These are phyloP conservation scores for Backusella macrospora DNA, from an alignment of 192 early-diverging fungal species.

Conservation along the genomic window DNA sequence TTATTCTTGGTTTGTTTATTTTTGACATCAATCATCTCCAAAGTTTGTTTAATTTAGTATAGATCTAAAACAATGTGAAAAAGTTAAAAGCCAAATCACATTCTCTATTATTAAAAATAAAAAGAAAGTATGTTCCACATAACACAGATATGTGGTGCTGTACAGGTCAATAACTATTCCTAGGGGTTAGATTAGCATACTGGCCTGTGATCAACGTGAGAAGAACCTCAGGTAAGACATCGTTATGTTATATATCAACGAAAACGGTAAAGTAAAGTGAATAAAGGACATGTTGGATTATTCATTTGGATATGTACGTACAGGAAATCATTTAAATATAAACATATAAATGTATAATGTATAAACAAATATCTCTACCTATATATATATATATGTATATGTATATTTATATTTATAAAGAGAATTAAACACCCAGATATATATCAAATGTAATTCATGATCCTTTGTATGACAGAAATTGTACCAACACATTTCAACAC, in stretches of 20 bases:
- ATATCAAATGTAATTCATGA: neutral
- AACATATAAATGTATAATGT: no score
- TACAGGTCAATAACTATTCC: neutral
- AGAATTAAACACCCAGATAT: neutral
- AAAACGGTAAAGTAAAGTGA: neutral
- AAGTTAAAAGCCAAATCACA: neutral
- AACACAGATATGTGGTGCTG: conserved; percentile 1
- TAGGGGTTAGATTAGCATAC: conserved; percentile 9
- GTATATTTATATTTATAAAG: neutral
- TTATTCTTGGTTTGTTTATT: neutral
- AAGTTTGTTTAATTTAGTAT: neutral
- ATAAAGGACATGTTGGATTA: neutral
- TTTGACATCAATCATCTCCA: neutral
- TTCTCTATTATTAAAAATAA: conserved; percentile 2
- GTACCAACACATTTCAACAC: conserved; percentile 16
- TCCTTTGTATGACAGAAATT: neutral
- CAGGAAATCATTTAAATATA: neutral
- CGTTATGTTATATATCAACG: conserved; percentile 4
- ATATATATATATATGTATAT: neutral
- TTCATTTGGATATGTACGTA: neutral
- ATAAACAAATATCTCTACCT: neutral
- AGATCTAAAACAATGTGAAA: neutral
- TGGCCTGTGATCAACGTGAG: conserved; percentile 15
- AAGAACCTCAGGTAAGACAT: conserved; percentile 12
- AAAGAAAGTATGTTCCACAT: neutral